Percentiles rank a stretch among this genome's conserved stretches.
These are phyloP conservation scores for Cotoneaster glaucophyllus DNA, from an alignment of 306 rosid genomes.

Conservation along the genomic window DNA sequence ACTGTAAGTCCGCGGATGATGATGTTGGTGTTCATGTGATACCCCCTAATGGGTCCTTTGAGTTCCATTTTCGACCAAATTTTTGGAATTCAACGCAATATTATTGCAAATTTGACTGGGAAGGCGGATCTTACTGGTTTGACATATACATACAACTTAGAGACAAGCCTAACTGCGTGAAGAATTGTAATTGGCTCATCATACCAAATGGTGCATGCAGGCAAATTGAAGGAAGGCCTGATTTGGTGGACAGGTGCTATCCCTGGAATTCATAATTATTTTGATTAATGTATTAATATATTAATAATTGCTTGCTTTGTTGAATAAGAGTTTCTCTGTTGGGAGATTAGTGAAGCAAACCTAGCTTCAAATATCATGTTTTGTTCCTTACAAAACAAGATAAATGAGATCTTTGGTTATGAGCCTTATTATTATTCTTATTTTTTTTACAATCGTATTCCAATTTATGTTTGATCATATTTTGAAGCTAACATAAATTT, in stretches of 20 bases:
- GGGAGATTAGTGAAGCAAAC: no score
- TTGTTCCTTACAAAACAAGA: no score
- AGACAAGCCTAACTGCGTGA: neutral
- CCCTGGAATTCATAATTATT: neutral
- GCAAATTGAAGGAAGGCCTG: neutral
- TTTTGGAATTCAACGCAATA: neutral
- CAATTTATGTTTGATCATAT: no score
- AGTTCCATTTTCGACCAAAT: neutral
- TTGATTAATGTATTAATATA: no score
- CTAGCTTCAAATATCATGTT: no score
- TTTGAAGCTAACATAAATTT: no score
- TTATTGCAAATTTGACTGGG: neutral
- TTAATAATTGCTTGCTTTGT: no score
- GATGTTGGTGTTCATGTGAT: neutral
- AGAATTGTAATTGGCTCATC: neutral
- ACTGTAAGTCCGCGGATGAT: neutral
- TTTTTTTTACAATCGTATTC: no score
- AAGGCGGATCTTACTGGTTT: neutral
- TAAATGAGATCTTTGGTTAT: no score
- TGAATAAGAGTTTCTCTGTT: neutral
- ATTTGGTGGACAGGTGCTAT: neutral
- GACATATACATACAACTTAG: neutral
- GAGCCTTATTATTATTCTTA: no score
- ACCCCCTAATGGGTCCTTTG: neutral
- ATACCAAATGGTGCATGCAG: neutral